Evolutionary conservation across 768 basidiomycete species (phyloP).

Genomic region (Boletus fagicola): DNA sequence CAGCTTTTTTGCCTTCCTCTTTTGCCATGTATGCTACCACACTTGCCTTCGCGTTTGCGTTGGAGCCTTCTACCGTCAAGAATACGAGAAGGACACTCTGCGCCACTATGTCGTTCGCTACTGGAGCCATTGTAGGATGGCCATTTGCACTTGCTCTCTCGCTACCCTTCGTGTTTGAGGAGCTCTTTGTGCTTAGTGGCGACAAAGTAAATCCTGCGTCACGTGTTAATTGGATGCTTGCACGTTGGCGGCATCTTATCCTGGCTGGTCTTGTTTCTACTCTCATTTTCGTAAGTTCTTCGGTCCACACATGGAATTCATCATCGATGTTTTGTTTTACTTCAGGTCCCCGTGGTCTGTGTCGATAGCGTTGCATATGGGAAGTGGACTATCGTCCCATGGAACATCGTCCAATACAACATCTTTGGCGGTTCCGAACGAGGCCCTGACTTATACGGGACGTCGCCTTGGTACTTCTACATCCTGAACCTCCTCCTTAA

Average conservation of each 20-base stretch:
- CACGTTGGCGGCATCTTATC: constrained; percentile 59
- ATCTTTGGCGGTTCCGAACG: constrained; percentile 76
- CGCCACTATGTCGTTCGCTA: constrained; percentile 69
- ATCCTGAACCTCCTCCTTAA: constrained; percentile 86
- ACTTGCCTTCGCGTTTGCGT: constrained; percentile 70
- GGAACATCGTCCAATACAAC: constrained; percentile 95
- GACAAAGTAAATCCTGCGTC: constrained; percentile 56
- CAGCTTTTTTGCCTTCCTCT: constrained; percentile 92
- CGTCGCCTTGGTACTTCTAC: constrained; percentile 85
- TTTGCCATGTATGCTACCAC: constrained; percentile 91
- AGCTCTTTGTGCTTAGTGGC: constrained; percentile 73
- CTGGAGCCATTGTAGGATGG: constrained; percentile 92
- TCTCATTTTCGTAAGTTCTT: constrained; percentile 57
- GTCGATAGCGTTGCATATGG: constrained; percentile 90
- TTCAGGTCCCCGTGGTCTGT: constrained; percentile 78
- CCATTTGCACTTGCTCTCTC: constrained; percentile 89
- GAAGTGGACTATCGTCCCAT: constrained; percentile 72
- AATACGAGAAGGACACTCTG: constrained; percentile 57
- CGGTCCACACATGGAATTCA: neutral
- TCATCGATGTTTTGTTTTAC: neutral
- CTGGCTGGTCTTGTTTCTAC: constrained; percentile 52
- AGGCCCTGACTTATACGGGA: constrained; percentile 93
- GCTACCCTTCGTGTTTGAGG: constrained; percentile 87
- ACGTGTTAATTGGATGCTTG: constrained; percentile 52
- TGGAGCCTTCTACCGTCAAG: constrained; percentile 53